Base-by-base conservation (phyloP, 371 early-diverging fungal genomes). In the Capillidium heterosporum region DNA sequence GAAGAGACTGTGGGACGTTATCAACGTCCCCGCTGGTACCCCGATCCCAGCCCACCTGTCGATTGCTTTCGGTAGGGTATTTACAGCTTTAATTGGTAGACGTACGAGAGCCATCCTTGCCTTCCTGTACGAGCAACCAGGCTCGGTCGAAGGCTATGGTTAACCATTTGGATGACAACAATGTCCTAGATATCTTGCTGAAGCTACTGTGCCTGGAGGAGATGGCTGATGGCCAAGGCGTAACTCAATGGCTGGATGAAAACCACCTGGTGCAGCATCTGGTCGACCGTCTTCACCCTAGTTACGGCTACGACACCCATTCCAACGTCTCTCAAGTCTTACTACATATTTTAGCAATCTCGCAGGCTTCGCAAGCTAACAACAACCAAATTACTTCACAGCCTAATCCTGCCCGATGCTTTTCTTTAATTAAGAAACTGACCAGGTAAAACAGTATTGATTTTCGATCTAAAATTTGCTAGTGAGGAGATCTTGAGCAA, bases 131-230 rank as follows among this genome's bases (percentile, higher is more conserved):
- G 43, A 55, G 19, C 55, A 55, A 27, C 15, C 31, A 11, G 32
- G 56, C 41, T 55, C 56, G 35, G 42, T 72, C 24, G 53, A 64
- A 15, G n/a, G 70, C 68, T 46, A 71, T 94, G 31, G 64, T 93
- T 29, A 68, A 68, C 39, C 93, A 95, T 66, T 72, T 95, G 61
- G 82, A 81, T 24, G 82, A 80, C 47, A 80, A 89, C 26, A 79
- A 91, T 1, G 82, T 94, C 43, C 87, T 89, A 65, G 96, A 94
- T 64, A 67, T 95, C 24, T 63, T 93, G 42, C 74, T 95, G 46
- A 94, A 90, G 54, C 70, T 95, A 15, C 85, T 93, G 56, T 87
- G 87, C 59, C 67, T 91, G 56, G 92, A 91, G 59, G 95, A 93
- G 62, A 65, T 87, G 21, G 77, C 87, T 10, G 85, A 89, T 57